Conservation (phyloP, 192 early-diverging fungal genomes). For the Chytriomyces sp. region DNA sequence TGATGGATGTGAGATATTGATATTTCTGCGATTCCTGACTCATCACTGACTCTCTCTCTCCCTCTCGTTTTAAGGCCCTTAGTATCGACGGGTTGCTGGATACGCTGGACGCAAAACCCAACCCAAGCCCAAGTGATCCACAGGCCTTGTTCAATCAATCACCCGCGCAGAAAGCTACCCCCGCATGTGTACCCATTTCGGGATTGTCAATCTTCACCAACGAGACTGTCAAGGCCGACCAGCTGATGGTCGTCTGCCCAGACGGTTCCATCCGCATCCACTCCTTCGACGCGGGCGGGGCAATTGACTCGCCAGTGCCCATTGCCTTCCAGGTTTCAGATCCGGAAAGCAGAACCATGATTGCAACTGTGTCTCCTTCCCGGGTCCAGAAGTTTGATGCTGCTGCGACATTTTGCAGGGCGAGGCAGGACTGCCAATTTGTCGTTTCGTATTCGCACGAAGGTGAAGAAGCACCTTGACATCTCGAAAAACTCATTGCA, state of each 20-base stretch:
- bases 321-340: constrained; percentile 15
- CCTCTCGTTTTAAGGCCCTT: constrained; percentile 3
- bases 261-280: constrained; percentile 23
- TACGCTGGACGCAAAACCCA: background rate
- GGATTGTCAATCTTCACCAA: constrained; percentile 9
- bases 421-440: background rate
- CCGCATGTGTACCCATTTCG: constrained; percentile 4
- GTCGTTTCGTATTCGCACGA: constrained; percentile 4
- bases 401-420: constrained; percentile 1
- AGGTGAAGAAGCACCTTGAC: background rate
- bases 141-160: background rate
- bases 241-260: constrained; percentile 16
- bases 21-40: background rate
- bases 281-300: background rate
- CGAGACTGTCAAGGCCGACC: constrained; percentile 6
- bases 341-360: constrained; percentile 10
- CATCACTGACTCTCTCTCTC: background rate
- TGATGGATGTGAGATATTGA: constrained; percentile 17
- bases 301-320: background rate
- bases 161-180: background rate
- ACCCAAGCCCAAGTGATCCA: background rate
- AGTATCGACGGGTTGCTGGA: background rate
- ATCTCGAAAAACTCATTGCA: background rate
- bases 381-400: constrained; percentile 13
- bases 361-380: constrained; percentile 2